phyloP scores from a whole-genome alignment of 495 filamentous ascomycete species.

The Annulohypoxylon moriforme region DNA sequence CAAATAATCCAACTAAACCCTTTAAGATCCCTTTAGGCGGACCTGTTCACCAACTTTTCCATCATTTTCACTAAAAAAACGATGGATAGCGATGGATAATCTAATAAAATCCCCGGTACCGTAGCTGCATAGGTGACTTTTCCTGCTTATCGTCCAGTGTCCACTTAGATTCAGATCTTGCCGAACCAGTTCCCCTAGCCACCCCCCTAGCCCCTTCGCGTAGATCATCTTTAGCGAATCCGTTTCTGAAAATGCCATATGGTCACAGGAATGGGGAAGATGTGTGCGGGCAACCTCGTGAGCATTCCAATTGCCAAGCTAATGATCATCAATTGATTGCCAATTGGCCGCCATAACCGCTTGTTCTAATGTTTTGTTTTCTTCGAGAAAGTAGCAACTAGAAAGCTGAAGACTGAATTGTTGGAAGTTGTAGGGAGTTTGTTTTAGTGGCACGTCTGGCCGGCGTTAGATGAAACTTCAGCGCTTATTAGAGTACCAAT shows the following conservation, averaged over 20 bases:
- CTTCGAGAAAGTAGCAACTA: not conserved
- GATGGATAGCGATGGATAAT: conserved; percentile 22
- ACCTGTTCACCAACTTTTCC: not conserved
- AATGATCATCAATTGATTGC: not conserved
- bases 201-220: not conserved
- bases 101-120: conserved; percentile 22
- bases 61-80: not conserved
- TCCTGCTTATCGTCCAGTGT: conserved; percentile 4
- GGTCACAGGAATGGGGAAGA: conserved; percentile 31
- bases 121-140: not conserved
- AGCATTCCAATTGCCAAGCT: conserved; percentile 5
- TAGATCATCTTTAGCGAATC: conserved; percentile 17
- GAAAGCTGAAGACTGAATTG: conserved; percentile 1
- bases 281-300: conserved; percentile 32
- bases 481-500: conserved; percentile 44
- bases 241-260: conserved; percentile 30
- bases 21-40: conserved; percentile 18
- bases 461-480: conserved; percentile 43
- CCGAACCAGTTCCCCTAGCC: conserved; percentile 14
- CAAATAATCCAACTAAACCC: no score
- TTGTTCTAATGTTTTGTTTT: not conserved
- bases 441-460: conserved; percentile 24
- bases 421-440: not conserved
- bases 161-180: conserved; percentile 32
- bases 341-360: conserved; percentile 20